phyloP scores from a whole-genome alignment of 2,329 filamentous ascomycete genomes.

The Fusarium subtropicale region DNA sequence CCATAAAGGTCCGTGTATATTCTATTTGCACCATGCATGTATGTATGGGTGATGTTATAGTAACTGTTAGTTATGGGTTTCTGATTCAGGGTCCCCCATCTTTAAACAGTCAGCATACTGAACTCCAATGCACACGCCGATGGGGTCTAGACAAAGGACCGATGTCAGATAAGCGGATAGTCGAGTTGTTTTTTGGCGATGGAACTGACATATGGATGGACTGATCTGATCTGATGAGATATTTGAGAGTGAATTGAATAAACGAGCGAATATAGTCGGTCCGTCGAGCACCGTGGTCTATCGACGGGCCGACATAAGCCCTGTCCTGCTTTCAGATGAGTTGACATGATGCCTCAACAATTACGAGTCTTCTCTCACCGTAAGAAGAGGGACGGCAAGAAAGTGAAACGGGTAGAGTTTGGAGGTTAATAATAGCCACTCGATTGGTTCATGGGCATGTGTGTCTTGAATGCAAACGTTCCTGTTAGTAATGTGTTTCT shows the following conservation, averaged over 20 bases:
- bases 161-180: slow-evolving; percentile 39
- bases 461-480: slow-evolving; percentile 2
- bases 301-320: slow-evolving; percentile 42
- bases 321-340: slow-evolving; percentile 35
- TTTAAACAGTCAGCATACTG: slow-evolving; percentile 5
- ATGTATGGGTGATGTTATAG: background rate
- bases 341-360: slow-evolving; percentile 32
- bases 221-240: slow-evolving; percentile 26
- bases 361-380: slow-evolving; percentile 20
- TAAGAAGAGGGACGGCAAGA: slow-evolving; percentile 12
- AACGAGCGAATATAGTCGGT: slow-evolving; percentile 42
- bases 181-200: slow-evolving; percentile 27
- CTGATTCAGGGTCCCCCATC: slow-evolving; percentile 5
- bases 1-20: slow-evolving; percentile 29
- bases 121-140: slow-evolving; percentile 17
- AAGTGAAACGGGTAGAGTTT: slow-evolving; percentile 12
- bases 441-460: background rate
- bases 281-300: slow-evolving; percentile 42
- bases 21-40: slow-evolving; percentile 1
- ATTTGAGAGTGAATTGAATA: background rate
- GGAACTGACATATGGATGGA: slow-evolving; percentile 38
- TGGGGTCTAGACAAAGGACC: slow-evolving; percentile 19
- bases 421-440: background rate
- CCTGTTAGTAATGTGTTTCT: background rate
- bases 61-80: slow-evolving; percentile 2